Base-by-base conservation (phyloP, 2,329 filamentous ascomycete genomes). In the Fusarium tanahbumbuense region DNA sequence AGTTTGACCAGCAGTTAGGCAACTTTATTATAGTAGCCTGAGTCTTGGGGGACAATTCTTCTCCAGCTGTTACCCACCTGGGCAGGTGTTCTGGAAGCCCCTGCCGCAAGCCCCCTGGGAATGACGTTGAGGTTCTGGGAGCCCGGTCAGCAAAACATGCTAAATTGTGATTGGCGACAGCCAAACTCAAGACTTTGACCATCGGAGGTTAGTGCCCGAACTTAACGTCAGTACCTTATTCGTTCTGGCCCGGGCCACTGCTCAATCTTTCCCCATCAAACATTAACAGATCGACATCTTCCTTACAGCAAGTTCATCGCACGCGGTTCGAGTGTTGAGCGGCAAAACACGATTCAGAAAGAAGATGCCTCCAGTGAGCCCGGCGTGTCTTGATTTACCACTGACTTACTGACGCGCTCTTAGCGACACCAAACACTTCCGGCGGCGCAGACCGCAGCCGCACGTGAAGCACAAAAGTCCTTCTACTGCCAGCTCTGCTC, bases 401-500 rank as follows among this genome's bases (percentile, higher is more conserved):
- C 23, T 30, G 22, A 4, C 22, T 32, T 8, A 45, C 57, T 76
- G 28, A 76, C 64, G 20, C n/a, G 32, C 37, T 15, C n/a, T 11
- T 74, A 88, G 85, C 81, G 87, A 74, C 84, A 85, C 75, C 86
- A 88, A 68, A 88, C 87, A 8, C 83, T 89, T 3, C 87, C 87
- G 2, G 83, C 86, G 7, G 86, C 87, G 60, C 86, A 88, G 74
- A 89, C 87, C 23, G 83, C 85, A 27, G 87, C 87, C 4, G 93
- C 93, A 11, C 90, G 92, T 67, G 91, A 93, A 75, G 92, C 93
- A 18, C 85, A 93, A 50, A 92, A 90, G 76, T 89, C 92, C 34
- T 96, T 97, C 82, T 94, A 92, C 82, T 97, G 91, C 83, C 88
- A 90, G 42, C 88, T 98, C 57, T 98, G 96, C 84, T 90, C 92